Evolutionary conservation across 2,329 filamentous ascomycete species (phyloP).

Genomic region (Fusarium chlamydosporum): DNA sequence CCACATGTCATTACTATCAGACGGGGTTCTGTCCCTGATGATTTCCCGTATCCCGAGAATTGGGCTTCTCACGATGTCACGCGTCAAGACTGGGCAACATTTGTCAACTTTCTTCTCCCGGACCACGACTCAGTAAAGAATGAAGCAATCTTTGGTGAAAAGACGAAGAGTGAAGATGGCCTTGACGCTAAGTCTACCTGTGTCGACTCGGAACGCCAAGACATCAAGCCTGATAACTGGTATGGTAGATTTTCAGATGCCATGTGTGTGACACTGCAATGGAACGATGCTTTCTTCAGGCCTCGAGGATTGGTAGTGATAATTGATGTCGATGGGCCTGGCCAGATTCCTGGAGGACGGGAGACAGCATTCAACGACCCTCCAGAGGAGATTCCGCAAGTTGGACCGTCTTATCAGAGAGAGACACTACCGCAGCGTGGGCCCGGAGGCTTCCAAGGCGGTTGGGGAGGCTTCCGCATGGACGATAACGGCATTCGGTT

Average conservation of each 20-base stretch:
- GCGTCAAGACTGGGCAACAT: conserved; percentile 70
- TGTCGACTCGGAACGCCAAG: conserved; percentile 9
- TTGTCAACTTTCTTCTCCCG: conserved; percentile 69
- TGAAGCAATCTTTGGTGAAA: conserved; percentile 64
- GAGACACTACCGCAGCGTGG: conserved; percentile 28
- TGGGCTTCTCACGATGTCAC: conserved; percentile 62
- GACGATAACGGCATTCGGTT: conserved; percentile 61
- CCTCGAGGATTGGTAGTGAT: conserved; percentile 64
- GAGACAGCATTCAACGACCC: conserved; percentile 42
- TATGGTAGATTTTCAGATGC: conserved; percentile 51
- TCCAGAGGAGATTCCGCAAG: conserved; percentile 16
- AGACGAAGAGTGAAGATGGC: conserved; percentile 60
- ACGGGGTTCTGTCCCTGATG: conserved; percentile 56
- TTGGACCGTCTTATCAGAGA: conserved; percentile 31
- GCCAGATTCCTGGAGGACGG: conserved; percentile 50
- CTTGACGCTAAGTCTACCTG: conserved; percentile 48
- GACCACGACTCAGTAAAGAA: conserved; percentile 62
- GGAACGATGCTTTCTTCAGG: conserved; percentile 70
- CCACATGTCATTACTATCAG: conserved; percentile 56
- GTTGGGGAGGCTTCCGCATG: conserved; percentile 57
- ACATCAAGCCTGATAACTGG: conserved; percentile 41
- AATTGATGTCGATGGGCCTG: conserved; percentile 47
- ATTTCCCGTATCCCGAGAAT: conserved; percentile 61
- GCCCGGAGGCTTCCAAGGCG: conserved; percentile 24
- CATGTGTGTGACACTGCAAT: conserved; percentile 64